Base-by-base conservation (phyloP, 1,284 basidiomycete species). In the Spongispora temasekensis region DNA sequence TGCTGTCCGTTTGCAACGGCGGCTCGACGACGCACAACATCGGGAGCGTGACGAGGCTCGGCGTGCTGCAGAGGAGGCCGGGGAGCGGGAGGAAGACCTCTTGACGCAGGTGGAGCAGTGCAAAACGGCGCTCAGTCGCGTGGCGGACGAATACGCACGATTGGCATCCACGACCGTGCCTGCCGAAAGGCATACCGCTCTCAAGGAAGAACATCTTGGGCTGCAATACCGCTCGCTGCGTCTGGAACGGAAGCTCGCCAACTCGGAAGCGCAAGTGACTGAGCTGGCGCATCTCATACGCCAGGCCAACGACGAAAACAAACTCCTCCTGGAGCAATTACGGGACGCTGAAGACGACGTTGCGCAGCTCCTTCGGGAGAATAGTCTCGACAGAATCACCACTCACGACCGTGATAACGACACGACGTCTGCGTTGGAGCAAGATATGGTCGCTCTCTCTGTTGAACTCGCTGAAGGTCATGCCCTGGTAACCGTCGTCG, bases 211-310 rank as follows among this genome's bases (percentile, higher is more conserved):
- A 34, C 70, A 80, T 51, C 56, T 70, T 6, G 66, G 71, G 0
- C 67, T 83, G 25, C 79, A 80, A 59, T 67, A 85, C 27, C 81
- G 78, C 13, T 75, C 77, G 21, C 71, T 79, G 34, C 83, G 86
- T 34, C 75, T 90, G 19, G 83, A 89, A 67, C 82, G 89, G 62
- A 89, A 87, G 68, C 76, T 89, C 7, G 84, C 82, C 34, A 89
- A 89, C 66, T 78, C 87, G 10, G 87, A 90, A 59, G 83, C 75
- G 17, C 88, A 91, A 68, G 87, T 89, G 15, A 70, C 77, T 15
- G 88, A 90, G 64, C 76, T 92, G 13, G 85, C 84, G 1, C 74
- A 82, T 60, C 78, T 91, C 32, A 79, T 89, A 65, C 84, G 87
- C 31, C 81, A 85, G 32, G 76, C 76, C 25, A 81, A 82, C 46